Evolutionary conservation across 2,329 filamentous ascomycete species (phyloP), one percentile per base, ranked within the genome.

Genomic region (Fusarium duplospermum): DNA sequence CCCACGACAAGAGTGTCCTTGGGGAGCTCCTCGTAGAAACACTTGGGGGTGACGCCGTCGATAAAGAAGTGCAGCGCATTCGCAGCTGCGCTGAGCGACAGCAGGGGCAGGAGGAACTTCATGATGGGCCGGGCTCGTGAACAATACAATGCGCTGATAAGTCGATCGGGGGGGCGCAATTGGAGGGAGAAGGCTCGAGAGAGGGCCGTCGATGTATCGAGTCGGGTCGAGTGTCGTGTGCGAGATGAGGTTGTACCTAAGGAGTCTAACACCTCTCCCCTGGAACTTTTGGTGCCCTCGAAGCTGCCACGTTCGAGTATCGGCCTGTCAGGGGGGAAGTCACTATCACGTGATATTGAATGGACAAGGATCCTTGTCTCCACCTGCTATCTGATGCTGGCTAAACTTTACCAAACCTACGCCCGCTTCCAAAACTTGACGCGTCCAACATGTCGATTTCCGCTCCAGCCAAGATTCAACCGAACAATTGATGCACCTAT

Each of bases 1-100:
- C 96, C 96, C 69, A 98, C 95, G 65, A 99, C 96, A 67, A 99
- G 87, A 16, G 96, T 98, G 84, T 98, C 96, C 88, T 98, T 98
- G 76, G 96, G 95, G 69, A 99, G 90, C 84, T 98, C 96, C 87
- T 99, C 96, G 86, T 93, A 97, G 91, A 99, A 99, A 86, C 96
- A 99, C 86, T 97, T 98, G 77, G 94, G 93, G 75, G 90, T 87
- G 59, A 90, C 89, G 80, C 93, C 94, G 82, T 98, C 95, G 83
- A 98, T 92, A 87, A 93, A 98, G 89, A 99, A 97, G 91, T 97
- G 96, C 68, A 99, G 90, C 66, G 95, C 95, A 82, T 95, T 93
- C 72, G 93, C 91, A 69, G 89, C 85, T 66, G 88, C 85, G 83
- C 86, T 85, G 83, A 95, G 87, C 71, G 92, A 87, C 80, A 94